phyloP scores from a whole-genome alignment of 306 rosid species.

The Vicia villosa region DNA sequence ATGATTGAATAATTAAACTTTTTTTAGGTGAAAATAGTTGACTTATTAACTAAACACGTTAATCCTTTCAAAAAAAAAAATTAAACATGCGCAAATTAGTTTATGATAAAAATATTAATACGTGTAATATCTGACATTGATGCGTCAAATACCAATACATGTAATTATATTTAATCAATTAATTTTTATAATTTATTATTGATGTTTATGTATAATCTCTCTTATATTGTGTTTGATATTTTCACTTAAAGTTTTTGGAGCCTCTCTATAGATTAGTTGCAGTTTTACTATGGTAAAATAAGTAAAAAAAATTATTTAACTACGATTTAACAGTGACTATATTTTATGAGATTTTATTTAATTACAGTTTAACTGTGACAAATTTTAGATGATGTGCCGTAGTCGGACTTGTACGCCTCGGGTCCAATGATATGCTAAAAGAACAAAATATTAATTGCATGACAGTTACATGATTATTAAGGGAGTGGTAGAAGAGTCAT shows the following conservation, averaged over 20 bases:
- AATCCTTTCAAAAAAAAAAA: background rate
- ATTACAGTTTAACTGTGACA: no score
- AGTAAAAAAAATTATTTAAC: no score
- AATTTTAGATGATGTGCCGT: no score
- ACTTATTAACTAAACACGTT: slow-evolving; percentile 14
- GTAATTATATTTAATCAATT: background rate
- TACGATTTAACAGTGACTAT: no score
- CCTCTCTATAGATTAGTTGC: no score
- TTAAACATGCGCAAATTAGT: background rate
- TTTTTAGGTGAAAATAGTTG: slow-evolving; percentile 4
- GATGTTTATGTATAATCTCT: background rate
- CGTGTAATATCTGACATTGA: no score
- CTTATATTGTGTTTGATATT: background rate
- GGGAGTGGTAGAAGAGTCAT: slow-evolving; percentile 73
- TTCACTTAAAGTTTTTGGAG: background rate
- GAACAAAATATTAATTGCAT: background rate
- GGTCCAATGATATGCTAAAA: background rate
- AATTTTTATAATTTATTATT: background rate
- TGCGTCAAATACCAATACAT: no score
- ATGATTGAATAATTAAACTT: slow-evolving; percentile 34
- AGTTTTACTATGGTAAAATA: no score
- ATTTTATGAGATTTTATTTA: no score
- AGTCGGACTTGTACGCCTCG: no score
- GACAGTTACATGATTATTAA: slow-evolving; percentile 30
- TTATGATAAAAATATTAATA: no score